These are phyloP conservation scores for Neocatenulostroma microsporum DNA, from an alignment of 2,329 filamentous ascomycete species.

Conservation along the genomic window DNA sequence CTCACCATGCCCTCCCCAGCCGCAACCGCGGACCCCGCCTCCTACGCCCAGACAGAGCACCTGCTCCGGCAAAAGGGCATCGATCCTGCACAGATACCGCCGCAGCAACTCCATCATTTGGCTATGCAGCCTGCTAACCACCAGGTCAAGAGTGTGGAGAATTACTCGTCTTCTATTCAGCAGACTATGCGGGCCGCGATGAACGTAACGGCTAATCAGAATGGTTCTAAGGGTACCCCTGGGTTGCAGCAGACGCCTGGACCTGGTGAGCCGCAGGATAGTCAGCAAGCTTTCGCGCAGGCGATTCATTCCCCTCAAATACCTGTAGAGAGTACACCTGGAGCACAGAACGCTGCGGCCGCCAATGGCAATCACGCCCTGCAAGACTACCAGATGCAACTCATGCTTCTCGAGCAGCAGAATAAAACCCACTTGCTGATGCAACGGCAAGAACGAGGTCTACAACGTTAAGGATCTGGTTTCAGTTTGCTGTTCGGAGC, in stretches of 20 bases:
- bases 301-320: too few species aligned
- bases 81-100: conserved; percentile 63
- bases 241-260: neutral
- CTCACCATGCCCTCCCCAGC: too few species aligned
- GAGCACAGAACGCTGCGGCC: conserved; percentile 19
- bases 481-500: too few species aligned
- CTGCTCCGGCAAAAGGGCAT: conserved; percentile 60
- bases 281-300: too few species aligned
- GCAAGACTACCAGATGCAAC: conserved; percentile 82
- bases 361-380: conserved; percentile 65
- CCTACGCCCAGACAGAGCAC: conserved; percentile 19
- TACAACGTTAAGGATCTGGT: too few species aligned
- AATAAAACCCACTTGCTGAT: conserved; percentile 84
- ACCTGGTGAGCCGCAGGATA: too few species aligned
- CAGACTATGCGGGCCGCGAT: conserved; percentile 75
- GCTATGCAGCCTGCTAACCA: conserved; percentile 47
- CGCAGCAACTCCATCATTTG: conserved; percentile 65
- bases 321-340: too few species aligned
- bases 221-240: conserved; percentile 30
- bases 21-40: conserved; percentile 16
- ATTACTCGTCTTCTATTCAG: conserved; percentile 77
- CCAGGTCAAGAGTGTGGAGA: conserved; percentile 77
- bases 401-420: conserved; percentile 80
- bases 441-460: conserved; percentile 73
- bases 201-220: too few species aligned